phyloP scores from a whole-genome alignment of 1,139 yeast species.

The Hyphopichia khmerensis region DNA sequence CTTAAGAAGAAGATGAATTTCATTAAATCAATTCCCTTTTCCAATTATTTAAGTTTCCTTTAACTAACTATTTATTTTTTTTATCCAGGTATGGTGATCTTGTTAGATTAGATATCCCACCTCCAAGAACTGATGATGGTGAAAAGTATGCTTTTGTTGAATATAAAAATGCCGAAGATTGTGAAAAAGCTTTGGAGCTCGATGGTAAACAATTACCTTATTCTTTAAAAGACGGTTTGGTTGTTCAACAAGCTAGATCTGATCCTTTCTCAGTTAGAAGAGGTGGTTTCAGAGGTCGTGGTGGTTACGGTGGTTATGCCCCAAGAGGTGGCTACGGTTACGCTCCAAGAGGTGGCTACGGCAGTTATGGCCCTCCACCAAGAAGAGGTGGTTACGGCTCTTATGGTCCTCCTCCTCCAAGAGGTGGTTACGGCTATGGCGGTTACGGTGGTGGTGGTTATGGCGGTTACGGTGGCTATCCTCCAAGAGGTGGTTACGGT shows the following conservation, averaged over 20 bases:
- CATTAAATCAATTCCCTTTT: conserved; percentile 1
- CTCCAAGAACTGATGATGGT: conserved; percentile 63
- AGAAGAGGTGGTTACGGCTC: conserved; percentile 12
- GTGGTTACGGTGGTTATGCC: conserved; percentile 15
- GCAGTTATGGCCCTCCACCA: conserved; percentile 16
- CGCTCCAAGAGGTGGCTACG: conserved; percentile 24
- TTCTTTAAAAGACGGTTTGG: conserved; percentile 40
- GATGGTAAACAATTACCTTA: conserved; percentile 45
- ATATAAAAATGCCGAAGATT: conserved; percentile 57
- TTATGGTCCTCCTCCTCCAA: conserved; percentile 16
- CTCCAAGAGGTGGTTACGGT: conserved; percentile 13
- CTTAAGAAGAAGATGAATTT: no score
- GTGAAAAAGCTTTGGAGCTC: conserved; percentile 59
- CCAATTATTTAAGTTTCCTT: not conserved
- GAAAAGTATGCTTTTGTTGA: conserved; percentile 75
- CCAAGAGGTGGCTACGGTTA: conserved; percentile 19
- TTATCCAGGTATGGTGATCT: conserved; percentile 55
- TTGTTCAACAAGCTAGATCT: conserved; percentile 60
- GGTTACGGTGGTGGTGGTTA: conserved; percentile 18
- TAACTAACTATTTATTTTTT: conserved; percentile 4
- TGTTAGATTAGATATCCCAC: conserved; percentile 68
- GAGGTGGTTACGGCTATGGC: conserved; percentile 17
- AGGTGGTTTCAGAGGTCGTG: conserved; percentile 29
- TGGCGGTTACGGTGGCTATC: conserved; percentile 16
- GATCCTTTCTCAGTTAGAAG: conserved; percentile 49